Evolutionary conservation across 441 rosid genomes (phyloP), one percentile per base, ranked within the genome.

Genomic region (Sinapis alba): DNA sequence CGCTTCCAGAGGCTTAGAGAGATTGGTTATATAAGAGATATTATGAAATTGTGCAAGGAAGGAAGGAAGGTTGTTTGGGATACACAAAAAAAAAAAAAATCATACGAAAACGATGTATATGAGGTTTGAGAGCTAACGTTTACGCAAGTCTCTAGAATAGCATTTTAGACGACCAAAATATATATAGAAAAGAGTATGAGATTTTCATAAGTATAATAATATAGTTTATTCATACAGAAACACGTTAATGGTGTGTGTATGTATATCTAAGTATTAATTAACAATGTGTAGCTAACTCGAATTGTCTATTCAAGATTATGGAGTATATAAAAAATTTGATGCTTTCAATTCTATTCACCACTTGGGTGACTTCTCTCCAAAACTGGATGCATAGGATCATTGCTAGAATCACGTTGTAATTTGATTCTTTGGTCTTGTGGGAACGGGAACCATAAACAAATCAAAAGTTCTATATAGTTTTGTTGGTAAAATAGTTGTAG

Each of bases 1-100:
- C 72, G 75, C 72, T 36, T 54, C 9, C 53, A 18, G 62, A 18
- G 74, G 47, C 23, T 18, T 67, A 1, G 51, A 36, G 65, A 61
- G 32, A 50, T 19, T 38, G 53, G 13, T 54, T 73, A 73, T 67
- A 84, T 80, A 47, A 50, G 57, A 26, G 53, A 72, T 13, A 10
- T 38, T 64, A 41, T 21, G 20, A 24, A 64, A 19, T 18, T 41
- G 54, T 47, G 54, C 10, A 45, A n/a, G 51, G 47, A 41, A 6
- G 16, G 47, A 62, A 34, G 27, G 67, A 62, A 62, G 67, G 41
- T 43, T 64, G 69, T 64, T 64, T 64, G 69, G 69, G 69, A 21
- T 24, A 64, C 21, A 6, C 5, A 41, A 36, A 4, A 10, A 11
- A 41, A 36, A 4, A 10, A 32, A 36, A 7, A 0, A 4, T 64